A percentile compares a stretch with the other conserved stretches of the same genome.
These are phyloP conservation scores for Microsporum audouinii DNA, from an alignment of 2,329 filamentous ascomycete species.

Conservation along the genomic window DNA sequence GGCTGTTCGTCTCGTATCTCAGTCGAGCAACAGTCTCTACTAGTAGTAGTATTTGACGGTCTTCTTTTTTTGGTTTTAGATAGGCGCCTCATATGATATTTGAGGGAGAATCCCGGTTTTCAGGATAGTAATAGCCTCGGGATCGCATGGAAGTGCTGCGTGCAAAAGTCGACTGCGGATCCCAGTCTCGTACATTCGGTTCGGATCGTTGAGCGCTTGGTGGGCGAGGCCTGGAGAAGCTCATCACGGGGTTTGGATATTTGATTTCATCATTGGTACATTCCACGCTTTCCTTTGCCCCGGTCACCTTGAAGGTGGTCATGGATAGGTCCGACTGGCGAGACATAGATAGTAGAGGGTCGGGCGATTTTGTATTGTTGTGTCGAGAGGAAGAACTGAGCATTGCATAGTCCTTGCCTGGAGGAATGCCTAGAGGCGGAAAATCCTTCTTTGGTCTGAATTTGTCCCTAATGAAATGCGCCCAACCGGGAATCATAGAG, in stretches of 20 bases:
- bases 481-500: slow-evolving; percentile 80
- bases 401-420: slow-evolving; percentile 69
- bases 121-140: background rate
- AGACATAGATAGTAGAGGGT: slow-evolving; percentile 23
- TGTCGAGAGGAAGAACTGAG: slow-evolving; percentile 33
- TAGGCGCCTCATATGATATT: background rate
- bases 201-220: slow-evolving; percentile 22
- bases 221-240: slow-evolving; percentile 39
- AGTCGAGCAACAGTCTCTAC: background rate
- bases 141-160: slow-evolving; percentile 4
- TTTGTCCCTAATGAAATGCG: slow-evolving; percentile 47
- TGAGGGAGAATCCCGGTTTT: background rate
- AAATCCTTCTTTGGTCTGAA: slow-evolving; percentile 58
- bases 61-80: background rate
- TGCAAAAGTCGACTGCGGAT: slow-evolving; percentile 29
- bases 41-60: background rate
- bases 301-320: slow-evolving; percentile 14
- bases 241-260: slow-evolving; percentile 38
- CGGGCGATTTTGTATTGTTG: slow-evolving; percentile 23
- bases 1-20: background rate
- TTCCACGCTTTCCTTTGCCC: slow-evolving; percentile 19
- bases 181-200: slow-evolving; percentile 23
- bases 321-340: slow-evolving; percentile 18
- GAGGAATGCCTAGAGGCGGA: slow-evolving; percentile 53
- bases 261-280: slow-evolving; percentile 33